A percentile compares a stretch with the other conserved stretches of the same genome.
phyloP scores from a whole-genome alignment of 2,329 filamentous ascomycete genomes.

The Penicillium sp. region DNA sequence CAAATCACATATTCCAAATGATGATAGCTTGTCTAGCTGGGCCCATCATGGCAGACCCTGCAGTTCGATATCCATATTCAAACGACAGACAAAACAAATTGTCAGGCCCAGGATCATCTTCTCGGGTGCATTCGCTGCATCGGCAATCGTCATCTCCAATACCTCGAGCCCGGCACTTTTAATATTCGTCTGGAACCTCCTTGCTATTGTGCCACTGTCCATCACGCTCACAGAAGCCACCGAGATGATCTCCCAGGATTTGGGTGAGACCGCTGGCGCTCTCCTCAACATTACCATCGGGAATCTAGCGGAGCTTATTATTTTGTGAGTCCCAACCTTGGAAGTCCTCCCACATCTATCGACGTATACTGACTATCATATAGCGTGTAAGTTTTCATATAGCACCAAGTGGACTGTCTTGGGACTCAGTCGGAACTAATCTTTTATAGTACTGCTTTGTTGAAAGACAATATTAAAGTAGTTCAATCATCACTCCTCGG shows the following conservation, averaged over 20 bases:
- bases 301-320: conserved; percentile 72
- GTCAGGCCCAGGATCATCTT: background rate
- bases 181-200: conserved; percentile 61
- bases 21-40: background rate
- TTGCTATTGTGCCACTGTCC: conserved; percentile 70
- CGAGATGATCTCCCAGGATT: conserved; percentile 65
- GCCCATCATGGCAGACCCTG: background rate
- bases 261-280: conserved; percentile 68
- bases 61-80: background rate
- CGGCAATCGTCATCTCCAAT: conserved; percentile 1
- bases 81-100: background rate
- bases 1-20: background rate
- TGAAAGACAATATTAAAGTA: conserved; percentile 72
- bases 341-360: conserved; percentile 17
- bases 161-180: background rate
- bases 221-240: conserved; percentile 67
- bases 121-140: background rate
- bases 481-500: conserved; percentile 84
- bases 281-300: conserved; percentile 73
- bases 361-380: background rate
- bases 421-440: conserved; percentile 30
- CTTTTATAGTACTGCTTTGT: conserved; percentile 1
- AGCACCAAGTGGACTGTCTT: background rate
- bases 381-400: background rate
- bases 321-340: conserved; percentile 50